Base-by-base conservation (phyloP, 2,329 filamentous ascomycete genomes). In the Colletotrichum ledebouriae region DNA sequence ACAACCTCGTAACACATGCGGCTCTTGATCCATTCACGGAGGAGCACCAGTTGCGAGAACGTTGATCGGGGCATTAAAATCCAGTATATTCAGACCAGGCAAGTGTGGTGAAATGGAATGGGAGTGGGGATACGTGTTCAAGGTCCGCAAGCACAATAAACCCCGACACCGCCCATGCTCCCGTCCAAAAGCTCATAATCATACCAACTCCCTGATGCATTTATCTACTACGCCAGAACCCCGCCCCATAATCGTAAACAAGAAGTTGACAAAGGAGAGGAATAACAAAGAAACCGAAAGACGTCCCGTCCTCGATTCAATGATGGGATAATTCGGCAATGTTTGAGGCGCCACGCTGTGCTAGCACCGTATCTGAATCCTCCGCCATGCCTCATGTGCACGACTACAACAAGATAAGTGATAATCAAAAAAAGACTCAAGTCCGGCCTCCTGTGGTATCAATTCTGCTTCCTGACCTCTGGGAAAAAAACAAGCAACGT, bases 361-460 rank as follows among this genome's bases (percentile, higher is more conserved):
- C 52, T 67, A 9, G 52, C 52, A 59, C 42, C 53, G 37, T 33
- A 12, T 46, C 17, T 58, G 61, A 37, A n/a, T 20, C 33, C 3
- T 15, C 6, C 33, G 29, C 42, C 62, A 25, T 39, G 61, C 53
- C 29, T 17, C n/a, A 29, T 41, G 33, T 53, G 62, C 39, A 52
- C 47, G 50, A 13, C 34, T 20, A 12, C 37, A 44, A 22, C 17
- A 34, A 49, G 22, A 37, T 41, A 22, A 13, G 20, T 75, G 75
- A 73, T 73, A 70, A 72, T 75, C 72, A 73, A 74, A 70, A 70
- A 77, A 77, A 46, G 15, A 77, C 74, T 76, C 74, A 72, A 41
- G 63, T 57, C 71, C 73, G 75, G 71, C 75, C 76, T 75, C 72
- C 53, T 37, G 33, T 69, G 64, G 64, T 69, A 68, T 69, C 64